Evolutionary conservation across 2,329 filamentous ascomycete genomes (phyloP).

Genomic region (Neofusicoccum cordaticola): DNA sequence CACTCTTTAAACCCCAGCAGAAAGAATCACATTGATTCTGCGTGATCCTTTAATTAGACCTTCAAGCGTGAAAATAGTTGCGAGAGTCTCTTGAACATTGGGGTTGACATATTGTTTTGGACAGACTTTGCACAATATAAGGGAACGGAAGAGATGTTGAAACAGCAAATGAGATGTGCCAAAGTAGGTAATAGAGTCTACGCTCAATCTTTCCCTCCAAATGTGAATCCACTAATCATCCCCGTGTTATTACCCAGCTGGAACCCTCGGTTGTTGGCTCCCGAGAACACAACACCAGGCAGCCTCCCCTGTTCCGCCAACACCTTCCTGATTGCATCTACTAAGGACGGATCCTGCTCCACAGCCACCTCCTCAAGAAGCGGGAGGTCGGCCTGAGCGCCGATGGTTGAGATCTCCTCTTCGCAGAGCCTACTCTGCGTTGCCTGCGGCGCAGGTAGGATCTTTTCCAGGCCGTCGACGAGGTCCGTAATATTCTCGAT

Average conservation of each 20-base stretch:
- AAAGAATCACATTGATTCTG: too few relatives aligned
- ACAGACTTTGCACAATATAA: too few relatives aligned
- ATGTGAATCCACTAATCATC: neutral
- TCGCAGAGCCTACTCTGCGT: neutral
- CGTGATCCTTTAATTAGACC: too few relatives aligned
- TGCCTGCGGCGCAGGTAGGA: neutral
- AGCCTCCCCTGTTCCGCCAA: neutral
- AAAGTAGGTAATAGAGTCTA: too few relatives aligned
- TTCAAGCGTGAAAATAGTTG: too few relatives aligned
- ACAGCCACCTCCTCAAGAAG: neutral
- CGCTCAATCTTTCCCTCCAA: neutral
- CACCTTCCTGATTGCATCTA: neutral
- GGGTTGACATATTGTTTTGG: too few relatives aligned
- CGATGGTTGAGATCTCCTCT: neutral
- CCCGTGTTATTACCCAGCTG: neutral
- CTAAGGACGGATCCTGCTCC: neutral
- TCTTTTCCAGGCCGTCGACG: neutral
- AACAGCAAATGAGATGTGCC: too few relatives aligned
- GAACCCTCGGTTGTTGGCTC: neutral
- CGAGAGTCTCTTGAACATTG: too few relatives aligned
- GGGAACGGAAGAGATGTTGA: too few relatives aligned
- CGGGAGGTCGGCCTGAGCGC: neutral
- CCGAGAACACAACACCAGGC: neutral
- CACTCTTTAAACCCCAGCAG: too few relatives aligned
- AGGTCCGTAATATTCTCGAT: neutral